These are phyloP conservation scores for Aethionema arabicum DNA, from an alignment of 345 rosid species.

Conservation along the genomic window DNA sequence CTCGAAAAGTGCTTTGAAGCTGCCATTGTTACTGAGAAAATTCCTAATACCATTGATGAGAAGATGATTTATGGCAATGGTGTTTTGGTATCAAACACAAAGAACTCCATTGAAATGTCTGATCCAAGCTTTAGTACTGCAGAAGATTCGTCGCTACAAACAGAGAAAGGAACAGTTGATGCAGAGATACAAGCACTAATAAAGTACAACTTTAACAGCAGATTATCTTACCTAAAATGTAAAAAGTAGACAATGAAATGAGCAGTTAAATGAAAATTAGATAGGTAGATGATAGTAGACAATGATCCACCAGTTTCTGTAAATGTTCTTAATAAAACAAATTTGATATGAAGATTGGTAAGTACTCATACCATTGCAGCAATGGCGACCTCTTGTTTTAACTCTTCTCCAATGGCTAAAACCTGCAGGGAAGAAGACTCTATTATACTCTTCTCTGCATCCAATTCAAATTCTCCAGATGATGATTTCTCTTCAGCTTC, in stretches of 20 bases:
- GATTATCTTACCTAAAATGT: no score
- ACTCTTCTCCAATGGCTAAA: constrained; percentile 26
- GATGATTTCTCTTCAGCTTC: constrained; percentile 61
- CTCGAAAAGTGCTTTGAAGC: constrained; percentile 47
- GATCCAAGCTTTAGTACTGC: not conserved
- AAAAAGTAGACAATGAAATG: constrained; percentile 9
- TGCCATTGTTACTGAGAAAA: constrained; percentile 1
- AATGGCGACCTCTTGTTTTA: constrained; percentile 42
- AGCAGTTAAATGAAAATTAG: constrained; percentile 16
- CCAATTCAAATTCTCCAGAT: constrained; percentile 56
- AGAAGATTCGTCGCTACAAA: constrained; percentile 24
- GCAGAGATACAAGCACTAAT: not conserved
- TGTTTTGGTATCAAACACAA: constrained; percentile 67
- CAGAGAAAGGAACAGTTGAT: constrained; percentile 13
- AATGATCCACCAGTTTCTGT: constrained; percentile 27
- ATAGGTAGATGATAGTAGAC: constrained; percentile 4
- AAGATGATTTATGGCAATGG: constrained; percentile 76
- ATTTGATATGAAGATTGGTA: constrained; percentile 8
- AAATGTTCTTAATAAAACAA: not conserved
- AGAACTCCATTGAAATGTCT: constrained; percentile 23
- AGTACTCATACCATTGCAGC: no score
- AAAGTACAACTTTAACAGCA: no score
- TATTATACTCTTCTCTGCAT: constrained; percentile 59
- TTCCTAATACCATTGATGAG: constrained; percentile 58
- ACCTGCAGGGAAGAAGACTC: constrained; percentile 59